Evolutionary conservation across 768 basidiomycete species (phyloP), one percentile per base, ranked within the genome.

Genomic region (Hericium alpestre): DNA sequence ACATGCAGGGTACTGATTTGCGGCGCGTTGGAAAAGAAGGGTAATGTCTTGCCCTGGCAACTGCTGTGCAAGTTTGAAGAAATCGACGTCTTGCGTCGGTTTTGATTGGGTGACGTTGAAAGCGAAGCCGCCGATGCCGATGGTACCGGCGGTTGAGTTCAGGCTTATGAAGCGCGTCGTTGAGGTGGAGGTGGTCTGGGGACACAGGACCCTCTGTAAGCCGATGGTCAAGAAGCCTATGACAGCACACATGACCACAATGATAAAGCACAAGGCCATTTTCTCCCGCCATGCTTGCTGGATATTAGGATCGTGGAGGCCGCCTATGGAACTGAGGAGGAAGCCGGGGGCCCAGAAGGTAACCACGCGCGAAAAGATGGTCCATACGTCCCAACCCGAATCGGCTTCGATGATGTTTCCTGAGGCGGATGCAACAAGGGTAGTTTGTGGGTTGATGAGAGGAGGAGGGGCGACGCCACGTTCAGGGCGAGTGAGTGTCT

Each of bases 281-380:
- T 98, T 99, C 72, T 99, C 96, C 66, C 94, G 82, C 96, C 96
- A 99, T 1, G 96, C 96, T 69, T 96, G 91, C 59, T 83, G 76
- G 54, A 81, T 77, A 39, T 80, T 76, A 64, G 79, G 79, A 70
- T 94, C 92, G 67, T 81, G 86, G 68, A 97, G 76, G 48, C 92
- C 90, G 57, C 87, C 89, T 11, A 92, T 41, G 2, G 83, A 81
- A 22, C 79, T 71, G 56, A 97, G 80, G 22, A 92, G 70, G 65
- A 87, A 78, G 49, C 80, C 77, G 23, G 94, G 93, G 1, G 90
- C 94, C 93, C 93, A 97, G 68, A 87, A 93, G 6, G 94, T 93
- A 69, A 88, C 76, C 47, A 89, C 66, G 62, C 79, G 78, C 51
- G 90, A 85, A 67, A 87, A 90, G 64, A 90, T 75, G 63, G 78